Conservation (phyloP, 176 grass and related monocot species). For the Ananas comosus region DNA sequence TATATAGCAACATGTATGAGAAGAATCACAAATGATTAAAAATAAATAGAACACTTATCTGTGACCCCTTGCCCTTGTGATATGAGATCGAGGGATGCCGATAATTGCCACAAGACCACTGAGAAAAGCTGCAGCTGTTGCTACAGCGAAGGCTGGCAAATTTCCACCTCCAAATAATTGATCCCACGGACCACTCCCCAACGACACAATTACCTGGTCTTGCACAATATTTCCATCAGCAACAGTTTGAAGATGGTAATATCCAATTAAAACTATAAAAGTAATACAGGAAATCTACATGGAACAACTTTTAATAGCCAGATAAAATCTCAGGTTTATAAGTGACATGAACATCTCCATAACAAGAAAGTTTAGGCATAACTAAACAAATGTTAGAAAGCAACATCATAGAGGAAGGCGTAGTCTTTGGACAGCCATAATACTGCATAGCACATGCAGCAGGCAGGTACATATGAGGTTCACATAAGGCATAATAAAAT, state of each 20-base stretch:
- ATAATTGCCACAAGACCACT: constrained; percentile 45
- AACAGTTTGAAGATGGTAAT: constrained; percentile 20
- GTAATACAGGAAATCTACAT: background rate
- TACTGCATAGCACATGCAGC: too few species aligned
- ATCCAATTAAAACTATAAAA: constrained; percentile 16
- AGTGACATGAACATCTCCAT: too few species aligned
- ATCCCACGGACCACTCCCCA: constrained; percentile 34
- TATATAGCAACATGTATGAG: constrained; percentile 26
- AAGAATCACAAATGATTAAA: constrained; percentile 18
- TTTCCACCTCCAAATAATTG: constrained; percentile 56
- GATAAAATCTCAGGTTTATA: background rate
- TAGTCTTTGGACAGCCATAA: too few species aligned
- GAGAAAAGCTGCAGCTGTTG: constrained; percentile 46
- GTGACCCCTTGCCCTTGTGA: constrained; percentile 36
- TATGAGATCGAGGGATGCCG: constrained; percentile 41
- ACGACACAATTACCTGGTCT: constrained; percentile 28
- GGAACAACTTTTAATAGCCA: background rate
- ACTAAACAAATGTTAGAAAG: too few species aligned
- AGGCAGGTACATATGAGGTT: too few species aligned
- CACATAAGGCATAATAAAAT: too few species aligned
- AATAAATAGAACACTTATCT: constrained; percentile 31
- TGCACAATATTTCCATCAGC: background rate
- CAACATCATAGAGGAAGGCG: too few species aligned
- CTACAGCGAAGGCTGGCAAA: constrained; percentile 41
- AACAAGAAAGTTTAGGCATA: too few species aligned